Conservation (phyloP, 1,284 basidiomycete genomes). For the Boletus calvinii region DNA sequence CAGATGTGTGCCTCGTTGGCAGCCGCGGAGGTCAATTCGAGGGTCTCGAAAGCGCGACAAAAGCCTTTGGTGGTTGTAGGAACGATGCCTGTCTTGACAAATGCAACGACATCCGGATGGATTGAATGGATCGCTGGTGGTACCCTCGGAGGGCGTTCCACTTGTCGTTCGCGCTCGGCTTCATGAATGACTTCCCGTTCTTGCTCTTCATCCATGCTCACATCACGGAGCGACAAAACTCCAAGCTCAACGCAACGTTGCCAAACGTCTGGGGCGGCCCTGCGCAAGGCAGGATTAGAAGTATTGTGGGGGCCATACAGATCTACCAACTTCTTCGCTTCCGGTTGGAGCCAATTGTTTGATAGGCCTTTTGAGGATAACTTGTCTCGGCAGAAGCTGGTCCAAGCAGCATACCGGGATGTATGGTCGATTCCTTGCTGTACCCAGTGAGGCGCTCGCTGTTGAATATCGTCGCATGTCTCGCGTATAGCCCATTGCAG, state of each 20-base stretch:
- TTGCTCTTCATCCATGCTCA: conserved; percentile 45
- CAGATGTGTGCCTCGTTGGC: conserved; percentile 18
- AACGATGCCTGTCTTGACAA: conserved; percentile 28
- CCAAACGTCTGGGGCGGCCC: conserved; percentile 25
- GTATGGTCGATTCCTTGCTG: conserved; percentile 46
- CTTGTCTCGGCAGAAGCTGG: conserved; percentile 12
- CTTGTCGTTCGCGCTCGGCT: conserved; percentile 40
- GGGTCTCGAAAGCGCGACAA: conserved; percentile 12
- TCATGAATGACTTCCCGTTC: conserved; percentile 48
- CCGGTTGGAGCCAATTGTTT: conserved; percentile 38
- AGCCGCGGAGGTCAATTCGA: conserved; percentile 13
- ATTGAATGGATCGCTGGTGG: conserved; percentile 25
- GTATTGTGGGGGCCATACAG: conserved; percentile 32
- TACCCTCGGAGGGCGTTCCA: conserved; percentile 34
- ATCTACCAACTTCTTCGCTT: conserved; percentile 39
- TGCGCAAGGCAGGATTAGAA: neutral
- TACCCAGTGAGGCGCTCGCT: conserved; percentile 43
- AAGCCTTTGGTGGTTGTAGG: conserved; percentile 3
- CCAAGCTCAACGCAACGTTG: conserved; percentile 33
- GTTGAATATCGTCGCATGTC: conserved; percentile 44
- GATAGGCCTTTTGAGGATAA: conserved; percentile 19
- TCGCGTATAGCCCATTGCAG: conserved; percentile 46
- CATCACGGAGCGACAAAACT: conserved; percentile 14
- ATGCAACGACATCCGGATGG: conserved; percentile 20
- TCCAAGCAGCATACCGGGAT: conserved; percentile 37